Evolutionary conservation across 2,329 filamentous ascomycete species (phyloP).

Genomic region (Pseudogymnoascus sp.): DNA sequence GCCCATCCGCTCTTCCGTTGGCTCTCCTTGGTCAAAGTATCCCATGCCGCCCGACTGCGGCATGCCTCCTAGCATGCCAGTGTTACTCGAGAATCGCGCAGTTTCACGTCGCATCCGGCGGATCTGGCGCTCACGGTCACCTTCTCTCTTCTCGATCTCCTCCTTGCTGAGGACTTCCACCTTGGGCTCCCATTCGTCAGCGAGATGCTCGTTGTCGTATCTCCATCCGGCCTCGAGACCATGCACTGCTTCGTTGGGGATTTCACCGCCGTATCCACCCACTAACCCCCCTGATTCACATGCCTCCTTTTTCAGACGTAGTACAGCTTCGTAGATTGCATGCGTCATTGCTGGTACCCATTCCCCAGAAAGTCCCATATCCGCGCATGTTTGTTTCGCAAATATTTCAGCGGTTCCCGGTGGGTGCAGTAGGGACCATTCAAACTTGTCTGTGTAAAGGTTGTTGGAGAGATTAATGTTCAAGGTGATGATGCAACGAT

Average conservation of each 20-base stretch:
- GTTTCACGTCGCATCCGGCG: constrained; percentile 82
- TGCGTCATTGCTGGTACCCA: constrained; percentile 94
- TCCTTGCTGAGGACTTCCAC: constrained; percentile 80
- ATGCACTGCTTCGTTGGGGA: constrained; percentile 83
- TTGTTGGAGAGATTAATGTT: constrained; percentile 88
- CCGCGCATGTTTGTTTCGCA: constrained; percentile 84
- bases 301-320: constrained; percentile 91
- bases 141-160: constrained; percentile 94
- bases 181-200: constrained; percentile 76
- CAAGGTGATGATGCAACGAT: constrained; percentile 83
- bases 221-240: constrained; percentile 84
- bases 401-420: constrained; percentile 88
- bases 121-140: constrained; percentile 86
- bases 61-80: constrained; percentile 70
- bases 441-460: constrained; percentile 93
- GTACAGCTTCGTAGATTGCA: constrained; percentile 90
- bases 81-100: constrained; percentile 79
- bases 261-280: constrained; percentile 59
- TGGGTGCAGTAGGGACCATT: constrained; percentile 91
- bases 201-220: constrained; percentile 86
- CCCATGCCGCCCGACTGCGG: constrained; percentile 48
- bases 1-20: constrained; percentile 71
- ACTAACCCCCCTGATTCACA: constrained; percentile 86
- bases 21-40: constrained; percentile 46
- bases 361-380: constrained; percentile 80